Percentiles rank a stretch among this genome's conserved stretches.
Conservation (phyloP, 164 flowering plant species). For the Stephania yunnanensis region DNA sequence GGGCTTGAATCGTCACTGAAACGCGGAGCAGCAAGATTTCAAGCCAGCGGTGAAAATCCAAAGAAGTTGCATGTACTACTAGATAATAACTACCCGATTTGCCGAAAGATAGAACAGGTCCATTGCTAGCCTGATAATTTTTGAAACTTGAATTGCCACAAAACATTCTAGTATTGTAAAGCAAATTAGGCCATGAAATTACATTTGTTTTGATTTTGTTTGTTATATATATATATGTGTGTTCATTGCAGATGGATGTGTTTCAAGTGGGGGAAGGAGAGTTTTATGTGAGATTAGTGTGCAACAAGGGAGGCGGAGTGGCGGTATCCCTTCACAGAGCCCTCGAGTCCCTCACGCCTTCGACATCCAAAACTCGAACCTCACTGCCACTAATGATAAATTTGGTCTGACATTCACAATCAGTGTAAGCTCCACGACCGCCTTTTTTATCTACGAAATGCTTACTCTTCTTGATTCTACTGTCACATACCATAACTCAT, state of each 20-base stretch:
- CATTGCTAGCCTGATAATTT: no score
- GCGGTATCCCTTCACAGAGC: slow-evolving; percentile 55
- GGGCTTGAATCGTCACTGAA: slow-evolving; percentile 48
- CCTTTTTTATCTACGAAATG: background rate
- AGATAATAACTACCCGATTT: slow-evolving; percentile 10
- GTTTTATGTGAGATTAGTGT: slow-evolving; percentile 50
- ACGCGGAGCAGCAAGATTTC: slow-evolving; percentile 13
- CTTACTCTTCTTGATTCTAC: background rate
- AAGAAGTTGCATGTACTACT: slow-evolving; percentile 15
- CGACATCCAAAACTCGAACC: slow-evolving; percentile 46
- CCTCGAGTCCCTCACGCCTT: slow-evolving; percentile 59
- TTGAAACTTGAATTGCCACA: background rate
- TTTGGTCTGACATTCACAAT: slow-evolving; percentile 47
- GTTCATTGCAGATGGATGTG: slow-evolving; percentile 52
- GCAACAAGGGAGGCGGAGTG: slow-evolving; percentile 54
- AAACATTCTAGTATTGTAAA: background rate
- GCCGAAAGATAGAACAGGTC: slow-evolving; percentile 51
- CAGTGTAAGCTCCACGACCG: slow-evolving; percentile 34
- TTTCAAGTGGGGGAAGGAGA: slow-evolving; percentile 63
- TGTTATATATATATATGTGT: no score
- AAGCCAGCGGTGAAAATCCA: slow-evolving; percentile 12
- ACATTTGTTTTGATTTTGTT: background rate
- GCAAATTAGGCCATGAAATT: background rate
- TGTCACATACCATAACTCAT: background rate
- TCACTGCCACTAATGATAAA: slow-evolving; percentile 36